Conservation (phyloP, 1,284 basidiomycete species). For the Rhizoctonia solani region DNA sequence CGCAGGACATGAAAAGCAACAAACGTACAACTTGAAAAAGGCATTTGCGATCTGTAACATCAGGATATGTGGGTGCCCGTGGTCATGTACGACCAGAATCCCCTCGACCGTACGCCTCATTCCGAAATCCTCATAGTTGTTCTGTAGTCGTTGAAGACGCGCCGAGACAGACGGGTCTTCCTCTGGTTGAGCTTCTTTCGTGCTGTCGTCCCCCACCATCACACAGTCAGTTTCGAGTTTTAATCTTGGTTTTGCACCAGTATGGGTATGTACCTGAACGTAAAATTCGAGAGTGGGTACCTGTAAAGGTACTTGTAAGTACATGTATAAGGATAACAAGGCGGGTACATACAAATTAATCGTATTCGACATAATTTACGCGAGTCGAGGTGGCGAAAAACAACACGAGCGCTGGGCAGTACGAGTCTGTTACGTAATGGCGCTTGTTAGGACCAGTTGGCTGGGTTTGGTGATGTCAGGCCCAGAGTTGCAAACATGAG, state of each 20-base stretch:
- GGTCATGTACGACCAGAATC: conserved; percentile 94
- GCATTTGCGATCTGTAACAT: conserved; percentile 99
- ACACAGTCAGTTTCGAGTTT: conserved; percentile 7
- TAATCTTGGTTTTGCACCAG: not conserved
- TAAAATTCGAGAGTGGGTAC: conserved; percentile 86
- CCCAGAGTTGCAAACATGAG: too few relatives aligned
- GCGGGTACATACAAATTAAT: conserved; percentile 66
- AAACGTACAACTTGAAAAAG: conserved; percentile 92
- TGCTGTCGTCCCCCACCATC: too few relatives aligned
- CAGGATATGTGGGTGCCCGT: conserved; percentile 92
- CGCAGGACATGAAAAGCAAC: conserved; percentile 2
- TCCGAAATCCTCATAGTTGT: conserved; percentile 95
- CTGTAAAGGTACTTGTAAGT: conserved; percentile 45
- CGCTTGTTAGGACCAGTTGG: too few relatives aligned
- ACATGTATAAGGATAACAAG: not conserved
- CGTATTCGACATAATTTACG: conserved; percentile 66
- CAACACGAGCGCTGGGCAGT: conserved; percentile 6
- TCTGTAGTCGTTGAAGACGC: conserved; percentile 84
- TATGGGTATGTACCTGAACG: conserved; percentile 63
- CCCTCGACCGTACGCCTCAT: conserved; percentile 95
- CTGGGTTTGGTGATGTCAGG: too few relatives aligned
- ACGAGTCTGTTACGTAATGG: conserved; percentile 5
- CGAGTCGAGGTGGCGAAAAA: conserved; percentile 26
- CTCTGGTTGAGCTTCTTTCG: conserved; percentile 93
- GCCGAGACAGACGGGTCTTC: conserved; percentile 94